These are phyloP conservation scores for Rhodomyrtus tomentosa DNA, from an alignment of 345 rosid genomes.

Conservation along the genomic window DNA sequence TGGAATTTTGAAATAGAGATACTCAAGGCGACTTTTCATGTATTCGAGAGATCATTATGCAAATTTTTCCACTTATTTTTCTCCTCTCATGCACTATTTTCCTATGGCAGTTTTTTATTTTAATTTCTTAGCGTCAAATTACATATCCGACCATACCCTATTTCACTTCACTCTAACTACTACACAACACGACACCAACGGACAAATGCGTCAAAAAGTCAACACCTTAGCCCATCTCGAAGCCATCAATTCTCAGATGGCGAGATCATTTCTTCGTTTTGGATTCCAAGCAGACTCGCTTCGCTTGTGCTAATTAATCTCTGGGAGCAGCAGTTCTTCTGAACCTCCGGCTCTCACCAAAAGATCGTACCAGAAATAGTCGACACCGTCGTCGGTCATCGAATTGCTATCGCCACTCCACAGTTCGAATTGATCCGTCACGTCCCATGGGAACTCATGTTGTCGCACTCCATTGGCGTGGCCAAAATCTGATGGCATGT, in stretches of 20 bases:
- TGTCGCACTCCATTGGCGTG: background rate
- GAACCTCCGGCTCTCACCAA: background rate
- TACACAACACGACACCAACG: background rate
- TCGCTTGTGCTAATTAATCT: background rate
- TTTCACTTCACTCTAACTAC: background rate
- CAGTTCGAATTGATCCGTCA: background rate
- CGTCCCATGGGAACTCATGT: background rate
- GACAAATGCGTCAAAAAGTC: background rate
- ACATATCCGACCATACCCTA: background rate
- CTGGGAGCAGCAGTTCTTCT: background rate
- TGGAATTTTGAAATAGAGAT: background rate
- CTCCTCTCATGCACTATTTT: background rate
- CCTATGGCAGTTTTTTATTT: background rate
- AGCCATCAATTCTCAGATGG: background rate
- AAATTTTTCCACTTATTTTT: background rate
- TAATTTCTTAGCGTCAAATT: background rate
- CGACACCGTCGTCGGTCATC: background rate
- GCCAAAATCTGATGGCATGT: background rate
- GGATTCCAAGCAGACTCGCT: background rate
- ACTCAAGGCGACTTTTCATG: background rate
- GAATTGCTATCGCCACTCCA: background rate
- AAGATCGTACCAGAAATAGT: background rate
- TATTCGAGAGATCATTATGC: background rate
- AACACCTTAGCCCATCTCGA: background rate
- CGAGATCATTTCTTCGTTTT: background rate